These are phyloP conservation scores for Diplocarpon rosae DNA, from an alignment of 2,329 filamentous ascomycete species.

Conservation along the genomic window DNA sequence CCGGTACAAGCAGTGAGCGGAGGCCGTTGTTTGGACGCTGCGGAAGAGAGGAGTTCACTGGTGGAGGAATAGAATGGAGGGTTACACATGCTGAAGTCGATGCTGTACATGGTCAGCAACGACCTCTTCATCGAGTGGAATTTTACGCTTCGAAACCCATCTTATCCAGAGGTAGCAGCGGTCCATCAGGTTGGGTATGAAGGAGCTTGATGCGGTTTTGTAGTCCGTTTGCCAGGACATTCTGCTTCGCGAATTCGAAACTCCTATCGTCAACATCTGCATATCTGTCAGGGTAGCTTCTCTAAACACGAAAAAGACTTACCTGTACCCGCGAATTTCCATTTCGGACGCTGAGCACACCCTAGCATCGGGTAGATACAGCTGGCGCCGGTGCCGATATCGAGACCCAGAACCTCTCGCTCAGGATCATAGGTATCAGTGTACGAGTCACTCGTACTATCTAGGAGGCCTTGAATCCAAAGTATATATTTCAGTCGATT, in stretches of 20 bases:
- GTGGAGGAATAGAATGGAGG: slow-evolving; percentile 84
- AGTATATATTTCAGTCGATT: slow-evolving; percentile 79
- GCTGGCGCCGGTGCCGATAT: slow-evolving; percentile 84
- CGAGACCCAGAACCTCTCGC: slow-evolving; percentile 56
- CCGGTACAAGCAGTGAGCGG: slow-evolving; percentile 70
- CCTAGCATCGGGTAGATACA: slow-evolving; percentile 84
- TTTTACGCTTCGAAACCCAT: slow-evolving; percentile 33
- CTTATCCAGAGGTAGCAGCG: slow-evolving; percentile 48
- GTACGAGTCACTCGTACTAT: slow-evolving; percentile 40
- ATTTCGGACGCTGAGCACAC: slow-evolving; percentile 53
- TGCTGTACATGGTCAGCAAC: slow-evolving; percentile 26
- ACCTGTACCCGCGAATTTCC: slow-evolving; percentile 63
- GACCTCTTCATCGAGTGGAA: neutral
- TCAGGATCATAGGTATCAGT: slow-evolving; percentile 40
- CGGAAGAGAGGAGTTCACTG: slow-evolving; percentile 55
- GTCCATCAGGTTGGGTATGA: slow-evolving; percentile 37
- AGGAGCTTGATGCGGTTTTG: slow-evolving; percentile 53
- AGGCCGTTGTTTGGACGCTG: slow-evolving; percentile 51
- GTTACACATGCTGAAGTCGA: slow-evolving; percentile 89
- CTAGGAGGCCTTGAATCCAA: slow-evolving; percentile 75
- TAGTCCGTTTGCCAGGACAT: slow-evolving; percentile 57
- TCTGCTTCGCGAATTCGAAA: slow-evolving; percentile 52
- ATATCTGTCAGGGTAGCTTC: slow-evolving; percentile 24
- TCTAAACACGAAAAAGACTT: slow-evolving; percentile 3
- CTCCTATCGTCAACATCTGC: slow-evolving; percentile 67